Evolutionary conservation across 164 flowering plant species (phyloP), one percentile per base, ranked within the genome.

Genomic region (Macadamia integrifolia): DNA sequence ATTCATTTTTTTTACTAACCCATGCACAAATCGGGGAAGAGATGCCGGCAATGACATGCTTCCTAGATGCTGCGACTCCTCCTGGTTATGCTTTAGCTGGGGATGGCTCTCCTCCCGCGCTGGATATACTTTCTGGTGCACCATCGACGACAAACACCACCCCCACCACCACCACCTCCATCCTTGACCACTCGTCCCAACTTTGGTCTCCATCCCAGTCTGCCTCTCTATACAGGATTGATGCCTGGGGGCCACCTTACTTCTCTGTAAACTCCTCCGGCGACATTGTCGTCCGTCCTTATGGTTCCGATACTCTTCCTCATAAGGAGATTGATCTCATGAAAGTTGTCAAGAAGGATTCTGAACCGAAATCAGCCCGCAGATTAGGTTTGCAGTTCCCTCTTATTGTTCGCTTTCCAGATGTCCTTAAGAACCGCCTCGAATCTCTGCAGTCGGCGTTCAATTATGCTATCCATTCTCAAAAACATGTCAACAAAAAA

Each of bases 221-320:
- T 6, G 76, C 89, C 1, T 43, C 83, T n/a, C 83, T 95, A 1
- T 95, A 92, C 82, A 76, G 74, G 64, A 68, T 95, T 59, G 85
- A 86, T 55, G 81, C 78, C n/a, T 95, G 99, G 99, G 99, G 99
- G 3, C 91, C 84, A 7, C 97, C 99, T 3, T 95, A 95, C 64
- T 92, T 95, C 81, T 31, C 89, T 42, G 90, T 88, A 43, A 95
- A 95, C 68, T 66, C 82, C 58, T 83, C 88, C 68, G 99, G 99
- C 14, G 78, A 92, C 72, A 76, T 95, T 18, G n/a, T 88, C 32
- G 86, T 89, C 61, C 85, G 83, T 4, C 96, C 99, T 0, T 55
- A 83, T 72, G 99, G 99, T 1, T 17, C 46, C 9, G 80, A 56
- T 6, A 95, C 98, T 1, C 74, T 85, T n/a, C 71, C 87, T 9